A percentile compares a stretch with the other conserved stretches of the same genome.
Evolutionary conservation across 345 rosid genomes (phyloP).

Genomic region (Citrus sp.): DNA sequence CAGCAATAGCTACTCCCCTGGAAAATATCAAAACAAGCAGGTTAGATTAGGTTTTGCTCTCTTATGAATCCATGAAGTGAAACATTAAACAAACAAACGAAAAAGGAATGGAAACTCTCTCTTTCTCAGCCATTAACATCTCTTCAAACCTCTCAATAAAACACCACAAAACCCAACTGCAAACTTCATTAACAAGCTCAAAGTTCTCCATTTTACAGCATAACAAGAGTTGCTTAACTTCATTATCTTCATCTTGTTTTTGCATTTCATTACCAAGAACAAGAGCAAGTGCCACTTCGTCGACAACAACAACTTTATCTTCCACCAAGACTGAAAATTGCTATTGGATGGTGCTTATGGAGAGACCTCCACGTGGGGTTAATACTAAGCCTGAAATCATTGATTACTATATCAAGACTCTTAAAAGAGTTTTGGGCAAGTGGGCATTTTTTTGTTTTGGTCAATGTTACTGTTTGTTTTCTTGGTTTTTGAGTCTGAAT

Average conservation of each 20-base stretch:
- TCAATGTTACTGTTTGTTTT: not conserved
- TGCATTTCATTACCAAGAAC: slow-evolving; percentile 13
- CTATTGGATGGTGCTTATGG: slow-evolving; percentile 70
- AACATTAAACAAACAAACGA: too few species aligned
- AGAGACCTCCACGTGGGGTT: slow-evolving; percentile 42
- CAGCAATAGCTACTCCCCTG: not conserved
- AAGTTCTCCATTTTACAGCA: slow-evolving; percentile 7
- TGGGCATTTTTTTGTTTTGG: slow-evolving; percentile 23
- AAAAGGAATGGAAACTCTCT: slow-evolving; percentile 32
- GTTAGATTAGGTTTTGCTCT: not conserved
- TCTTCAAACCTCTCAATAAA: slow-evolving; percentile 8
- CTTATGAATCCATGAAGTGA: not conserved
- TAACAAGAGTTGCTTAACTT: slow-evolving; percentile 9
- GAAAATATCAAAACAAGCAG: not conserved
- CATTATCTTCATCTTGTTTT: slow-evolving; percentile 13
- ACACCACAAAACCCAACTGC: not conserved
- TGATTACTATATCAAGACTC: slow-evolving; percentile 59
- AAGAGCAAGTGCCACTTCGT: slow-evolving; percentile 8
- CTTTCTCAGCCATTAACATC: slow-evolving; percentile 7
- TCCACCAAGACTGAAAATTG: slow-evolving; percentile 10
- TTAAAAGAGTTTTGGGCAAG: slow-evolving; percentile 57
- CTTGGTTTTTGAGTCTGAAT: not conserved
- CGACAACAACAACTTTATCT: slow-evolving; percentile 17
- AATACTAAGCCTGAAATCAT: slow-evolving; percentile 48
- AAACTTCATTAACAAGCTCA: slow-evolving; percentile 7